Evolutionary conservation across 192 early-diverging fungal species (phyloP).

Genomic region (Backusella liffmaniae): DNA sequence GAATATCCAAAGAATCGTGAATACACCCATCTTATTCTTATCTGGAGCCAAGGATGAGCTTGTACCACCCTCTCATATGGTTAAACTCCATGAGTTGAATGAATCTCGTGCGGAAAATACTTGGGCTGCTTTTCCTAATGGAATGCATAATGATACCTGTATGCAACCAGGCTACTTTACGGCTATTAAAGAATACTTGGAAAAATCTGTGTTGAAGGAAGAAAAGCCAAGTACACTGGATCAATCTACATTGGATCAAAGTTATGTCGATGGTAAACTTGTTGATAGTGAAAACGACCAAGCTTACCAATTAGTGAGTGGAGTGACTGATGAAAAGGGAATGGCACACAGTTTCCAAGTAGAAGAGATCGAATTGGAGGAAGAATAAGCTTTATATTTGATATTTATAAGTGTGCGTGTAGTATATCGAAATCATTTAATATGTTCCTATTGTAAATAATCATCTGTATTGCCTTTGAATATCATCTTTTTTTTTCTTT

Average conservation of each 20-base stretch:
- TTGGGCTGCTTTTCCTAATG: constrained; percentile 71
- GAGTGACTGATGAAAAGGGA: constrained; percentile 20
- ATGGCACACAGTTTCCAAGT: constrained; percentile 20
- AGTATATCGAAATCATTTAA: background rate
- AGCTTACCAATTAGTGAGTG: constrained; percentile 22
- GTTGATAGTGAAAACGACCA: background rate
- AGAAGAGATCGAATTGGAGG: constrained; percentile 15
- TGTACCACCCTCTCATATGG: constrained; percentile 88
- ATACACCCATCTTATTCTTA: constrained; percentile 78
- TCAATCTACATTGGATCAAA: constrained; percentile 10
- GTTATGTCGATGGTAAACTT: constrained; percentile 7
- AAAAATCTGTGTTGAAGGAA: background rate
- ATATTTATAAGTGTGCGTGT: background rate
- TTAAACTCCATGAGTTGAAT: constrained; percentile 62
- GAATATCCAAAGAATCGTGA: constrained; percentile 61
- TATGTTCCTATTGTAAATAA: background rate
- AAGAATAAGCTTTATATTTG: background rate
- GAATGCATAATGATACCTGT: constrained; percentile 92
- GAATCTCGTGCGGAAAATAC: constrained; percentile 40
- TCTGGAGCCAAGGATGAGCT: constrained; percentile 84
- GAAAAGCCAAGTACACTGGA: background rate
- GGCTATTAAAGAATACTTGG: constrained; percentile 8
- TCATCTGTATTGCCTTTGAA: background rate
- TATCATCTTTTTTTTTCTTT: background rate
- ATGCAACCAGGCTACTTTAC: constrained; percentile 34